Base-by-base conservation (phyloP, 2,329 filamentous ascomycete genomes). In the Lomentospora prolificans region DNA sequence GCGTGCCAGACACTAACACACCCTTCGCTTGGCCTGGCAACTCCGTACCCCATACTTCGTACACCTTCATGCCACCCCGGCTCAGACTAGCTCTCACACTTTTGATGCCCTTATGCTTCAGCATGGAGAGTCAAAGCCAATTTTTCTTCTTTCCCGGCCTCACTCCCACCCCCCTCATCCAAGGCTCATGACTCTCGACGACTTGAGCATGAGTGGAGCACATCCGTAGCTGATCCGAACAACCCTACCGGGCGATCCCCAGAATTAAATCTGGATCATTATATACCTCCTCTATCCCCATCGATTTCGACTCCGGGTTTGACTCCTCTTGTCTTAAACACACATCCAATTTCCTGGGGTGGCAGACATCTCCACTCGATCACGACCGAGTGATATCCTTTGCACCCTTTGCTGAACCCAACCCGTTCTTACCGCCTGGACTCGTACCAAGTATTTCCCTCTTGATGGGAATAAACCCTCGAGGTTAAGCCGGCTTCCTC, bases 261-360 rank as follows among this genome's bases (percentile, higher is more conserved):
- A 22, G 48, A 31, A 51, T 28, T 50, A 51, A 51, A 4, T 28
- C 48, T 51, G 48, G 48, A 30, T 31, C 25, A 31, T 51, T 51
- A 51, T 51, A 51, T 51, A 51, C 48, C 48, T 28, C 19, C 48
- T 31, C 48, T 33, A 28, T 51, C 27, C 48, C 48, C 48, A 30
- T 28, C 44, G 17, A 22, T 25, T 48, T n/a, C 25, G n/a, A 17
- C 24, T 28, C 28, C 48, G 12, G 24, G 48, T 51, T 51, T 51
- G 48, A 51, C 48, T 30, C 25, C 25, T 51, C 28, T 51, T 28
- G 48, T 51, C 48, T 31, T 31, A 7, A 51, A 28, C 48, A 28
- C 48, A 51, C 48, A 51, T 51, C 25, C 19, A 9, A 48, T 9
- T 17, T 48, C 22, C 44, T 48, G 22, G 30, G 30, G 30, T 33